Conservation (phyloP, 2,329 filamentous ascomycete genomes). For the Neofusicoccum ribis region DNA sequence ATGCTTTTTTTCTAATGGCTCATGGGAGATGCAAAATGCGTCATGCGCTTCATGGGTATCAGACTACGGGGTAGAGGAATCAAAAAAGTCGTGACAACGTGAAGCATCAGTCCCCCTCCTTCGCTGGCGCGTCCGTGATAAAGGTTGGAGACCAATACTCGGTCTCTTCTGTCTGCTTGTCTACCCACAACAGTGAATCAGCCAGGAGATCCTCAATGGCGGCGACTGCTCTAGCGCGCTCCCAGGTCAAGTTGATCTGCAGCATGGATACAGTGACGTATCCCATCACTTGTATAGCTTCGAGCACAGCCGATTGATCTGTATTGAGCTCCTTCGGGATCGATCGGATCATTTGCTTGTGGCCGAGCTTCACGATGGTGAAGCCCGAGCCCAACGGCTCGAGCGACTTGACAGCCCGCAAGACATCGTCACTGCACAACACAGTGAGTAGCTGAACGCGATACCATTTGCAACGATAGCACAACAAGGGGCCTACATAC, state of each 20-base stretch:
- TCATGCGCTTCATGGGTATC: slow-evolving; percentile 19
- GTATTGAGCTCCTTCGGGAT: slow-evolving; percentile 94
- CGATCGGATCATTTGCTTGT: slow-evolving; percentile 83
- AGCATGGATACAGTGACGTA: slow-evolving; percentile 91
- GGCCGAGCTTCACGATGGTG: slow-evolving; percentile 78
- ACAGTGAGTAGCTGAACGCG: background rate
- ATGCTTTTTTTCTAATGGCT: slow-evolving; percentile 20
- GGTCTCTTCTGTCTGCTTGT: slow-evolving; percentile 79
- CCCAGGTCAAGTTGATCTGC: slow-evolving; percentile 82
- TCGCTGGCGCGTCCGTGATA: slow-evolving; percentile 47
- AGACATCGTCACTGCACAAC: slow-evolving; percentile 73
- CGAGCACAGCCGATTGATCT: slow-evolving; percentile 88
- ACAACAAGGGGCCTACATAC: slow-evolving; percentile 42
- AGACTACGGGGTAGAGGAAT: slow-evolving; percentile 13
- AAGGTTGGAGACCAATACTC: slow-evolving; percentile 92
- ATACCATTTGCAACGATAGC: background rate
- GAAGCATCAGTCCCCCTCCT: slow-evolving; percentile 4
- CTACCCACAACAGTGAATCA: slow-evolving; percentile 92
- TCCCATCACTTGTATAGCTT: slow-evolving; percentile 85
- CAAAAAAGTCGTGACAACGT: slow-evolving; percentile 10
- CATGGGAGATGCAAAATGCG: slow-evolving; percentile 19
- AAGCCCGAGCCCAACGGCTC: slow-evolving; percentile 87
- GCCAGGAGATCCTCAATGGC: slow-evolving; percentile 87
- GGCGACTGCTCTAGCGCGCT: slow-evolving; percentile 78
- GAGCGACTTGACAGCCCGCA: slow-evolving; percentile 83